Evolutionary conservation across 805 yeast genomes (phyloP).

Genomic region (Sugiyamaella lignohabitans): DNA sequence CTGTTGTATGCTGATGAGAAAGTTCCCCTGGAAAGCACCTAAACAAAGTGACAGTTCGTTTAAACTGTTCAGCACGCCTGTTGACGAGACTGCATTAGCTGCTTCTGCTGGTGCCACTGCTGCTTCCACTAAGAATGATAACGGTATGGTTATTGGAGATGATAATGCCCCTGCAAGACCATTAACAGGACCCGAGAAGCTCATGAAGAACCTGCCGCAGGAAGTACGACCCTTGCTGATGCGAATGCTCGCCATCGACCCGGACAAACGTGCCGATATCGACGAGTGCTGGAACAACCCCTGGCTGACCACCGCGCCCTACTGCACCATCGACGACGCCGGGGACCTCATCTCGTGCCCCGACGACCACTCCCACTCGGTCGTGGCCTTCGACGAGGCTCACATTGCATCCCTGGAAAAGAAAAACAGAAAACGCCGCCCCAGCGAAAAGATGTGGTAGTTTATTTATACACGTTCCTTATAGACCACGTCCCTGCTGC

Average conservation of each 20-base stretch:
- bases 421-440: conserved; percentile 50
- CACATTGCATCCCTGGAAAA: conserved; percentile 91
- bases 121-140: conserved; percentile 20
- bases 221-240: conserved; percentile 56
- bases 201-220: conserved; percentile 63
- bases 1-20: conserved; percentile 85
- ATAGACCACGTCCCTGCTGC: no score
- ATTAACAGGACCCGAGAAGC: conserved; percentile 54
- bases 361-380: conserved; percentile 74
- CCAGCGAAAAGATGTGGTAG: conserved; percentile 40
- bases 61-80: conserved; percentile 61
- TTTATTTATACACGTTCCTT: no score
- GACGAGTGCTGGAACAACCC: conserved; percentile 49
- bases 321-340: conserved; percentile 50
- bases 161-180: conserved; percentile 25
- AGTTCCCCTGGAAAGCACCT: conserved; percentile 95
- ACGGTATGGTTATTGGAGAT: conserved; percentile 2
- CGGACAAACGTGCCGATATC: conserved; percentile 52
- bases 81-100: conserved; percentile 1
- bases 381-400: conserved; percentile 88
- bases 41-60: conserved; percentile 74
- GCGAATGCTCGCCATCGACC: conserved; percentile 62
- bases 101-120: no score
- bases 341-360: conserved; percentile 29
- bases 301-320: conserved; percentile 53